These are phyloP conservation scores for Arthroderma uncinatum DNA, from an alignment of 2,329 filamentous ascomycete species.

Conservation along the genomic window DNA sequence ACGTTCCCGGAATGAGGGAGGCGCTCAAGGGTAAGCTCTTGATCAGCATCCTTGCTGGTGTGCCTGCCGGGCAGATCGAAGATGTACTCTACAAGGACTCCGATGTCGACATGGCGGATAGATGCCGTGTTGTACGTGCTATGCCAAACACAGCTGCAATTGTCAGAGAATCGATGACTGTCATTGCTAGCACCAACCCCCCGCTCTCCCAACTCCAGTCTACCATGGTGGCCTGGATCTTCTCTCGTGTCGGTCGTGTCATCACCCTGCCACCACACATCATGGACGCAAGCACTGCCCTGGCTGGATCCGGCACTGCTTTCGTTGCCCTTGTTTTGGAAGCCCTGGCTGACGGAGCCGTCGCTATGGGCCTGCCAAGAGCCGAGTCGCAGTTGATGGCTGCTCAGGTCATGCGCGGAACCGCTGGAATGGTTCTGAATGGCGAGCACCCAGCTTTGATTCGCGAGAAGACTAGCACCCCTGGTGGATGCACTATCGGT, in stretches of 20 bases:
- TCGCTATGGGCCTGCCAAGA: conserved; percentile 51
- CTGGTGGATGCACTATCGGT: conserved; percentile 53
- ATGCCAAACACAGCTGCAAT: conserved; percentile 78
- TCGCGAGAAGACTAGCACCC: conserved; percentile 50
- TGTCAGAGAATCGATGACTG: conserved; percentile 71
- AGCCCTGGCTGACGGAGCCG: conserved; percentile 49
- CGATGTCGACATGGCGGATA: conserved; percentile 26
- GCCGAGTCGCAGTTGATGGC: conserved; percentile 51
- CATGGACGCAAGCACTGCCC: conserved; percentile 49
- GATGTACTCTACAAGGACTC: conserved; percentile 48
- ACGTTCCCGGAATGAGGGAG: conserved; percentile 54
- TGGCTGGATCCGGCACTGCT: conserved; percentile 51
- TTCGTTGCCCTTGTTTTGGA: conserved; percentile 51
- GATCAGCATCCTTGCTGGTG: conserved; percentile 69
- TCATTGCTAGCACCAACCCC: conserved; percentile 51
- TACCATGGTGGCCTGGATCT: conserved; percentile 45
- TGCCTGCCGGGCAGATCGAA: conserved; percentile 59
- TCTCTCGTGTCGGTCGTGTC: conserved; percentile 40
- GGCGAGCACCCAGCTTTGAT: conserved; percentile 51
- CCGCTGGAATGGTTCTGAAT: conserved; percentile 45
- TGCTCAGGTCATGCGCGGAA: conserved; percentile 51
- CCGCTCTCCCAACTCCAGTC: conserved; percentile 35
- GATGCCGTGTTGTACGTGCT: conserved; percentile 54
- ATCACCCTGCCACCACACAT: conserved; percentile 41
- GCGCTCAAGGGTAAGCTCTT: conserved; percentile 70